These are phyloP conservation scores for Crassisporium funariophilum DNA, from an alignment of 768 basidiomycete species.

Conservation along the genomic window DNA sequence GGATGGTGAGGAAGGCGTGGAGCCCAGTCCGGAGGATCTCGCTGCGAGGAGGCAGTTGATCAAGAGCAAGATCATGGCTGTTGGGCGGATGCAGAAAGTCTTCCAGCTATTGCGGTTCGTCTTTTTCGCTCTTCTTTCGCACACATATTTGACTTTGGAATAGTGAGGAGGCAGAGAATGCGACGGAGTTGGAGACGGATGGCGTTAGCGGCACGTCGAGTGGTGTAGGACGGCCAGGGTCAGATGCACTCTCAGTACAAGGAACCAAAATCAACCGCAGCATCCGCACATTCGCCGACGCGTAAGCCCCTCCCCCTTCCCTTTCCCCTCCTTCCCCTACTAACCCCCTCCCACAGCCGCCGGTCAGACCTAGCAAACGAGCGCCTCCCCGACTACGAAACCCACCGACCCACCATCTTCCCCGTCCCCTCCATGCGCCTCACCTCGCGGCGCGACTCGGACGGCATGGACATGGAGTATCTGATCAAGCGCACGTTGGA, in stretches of 20 bases:
- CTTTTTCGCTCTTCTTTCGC: conserved; percentile 6
- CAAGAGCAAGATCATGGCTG: conserved; percentile 98
- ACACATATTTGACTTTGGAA: not conserved
- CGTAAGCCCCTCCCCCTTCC: conserved; percentile 43
- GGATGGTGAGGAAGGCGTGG: conserved; percentile 37
- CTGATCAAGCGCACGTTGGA: conserved; percentile 64
- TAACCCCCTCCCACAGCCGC: conserved; percentile 46
- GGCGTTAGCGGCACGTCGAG: conserved; percentile 28
- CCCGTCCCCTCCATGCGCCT: conserved; percentile 61
- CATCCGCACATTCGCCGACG: conserved; percentile 76
- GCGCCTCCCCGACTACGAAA: conserved; percentile 63
- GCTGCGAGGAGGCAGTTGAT: conserved; percentile 85
- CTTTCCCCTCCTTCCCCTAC: conserved; percentile 1
- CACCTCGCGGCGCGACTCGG: conserved; percentile 41
- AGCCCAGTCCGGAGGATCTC: conserved; percentile 44
- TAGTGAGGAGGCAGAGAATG: conserved; percentile 81
- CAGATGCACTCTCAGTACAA: conserved; percentile 65
- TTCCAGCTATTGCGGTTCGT: conserved; percentile 92
- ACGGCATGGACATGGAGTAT: conserved; percentile 61
- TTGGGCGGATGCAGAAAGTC: conserved; percentile 94
- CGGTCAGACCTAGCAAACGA: conserved; percentile 75
- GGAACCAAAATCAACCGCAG: conserved; percentile 57
- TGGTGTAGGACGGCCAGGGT: conserved; percentile 34
- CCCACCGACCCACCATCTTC: conserved; percentile 45
- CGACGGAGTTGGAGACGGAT: conserved; percentile 60